Conservation (phyloP, 139 green algal species). For the Yamagishiella unicocca region DNA sequence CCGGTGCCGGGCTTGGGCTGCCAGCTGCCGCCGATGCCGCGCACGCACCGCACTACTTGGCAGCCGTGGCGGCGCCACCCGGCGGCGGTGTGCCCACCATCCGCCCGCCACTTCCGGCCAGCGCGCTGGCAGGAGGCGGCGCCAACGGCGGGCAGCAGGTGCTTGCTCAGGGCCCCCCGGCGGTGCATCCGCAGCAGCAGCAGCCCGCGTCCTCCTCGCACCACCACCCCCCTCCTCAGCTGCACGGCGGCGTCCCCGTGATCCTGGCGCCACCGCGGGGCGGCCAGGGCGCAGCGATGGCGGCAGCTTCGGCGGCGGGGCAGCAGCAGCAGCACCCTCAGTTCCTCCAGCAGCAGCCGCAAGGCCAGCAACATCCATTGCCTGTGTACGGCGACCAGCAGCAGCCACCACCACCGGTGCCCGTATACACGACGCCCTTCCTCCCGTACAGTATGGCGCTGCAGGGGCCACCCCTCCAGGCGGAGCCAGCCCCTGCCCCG, state of each 20-base stretch:
- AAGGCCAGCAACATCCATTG: neutral
- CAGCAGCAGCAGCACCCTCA: neutral
- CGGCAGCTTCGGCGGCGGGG: neutral
- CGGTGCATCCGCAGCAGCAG: neutral
- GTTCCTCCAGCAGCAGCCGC: neutral
- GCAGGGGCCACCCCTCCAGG: no score
- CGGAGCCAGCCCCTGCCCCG: no score
- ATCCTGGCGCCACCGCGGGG: slow-evolving; percentile 12
- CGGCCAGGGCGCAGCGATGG: neutral
- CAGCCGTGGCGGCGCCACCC: no score
- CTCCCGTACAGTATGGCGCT: neutral
- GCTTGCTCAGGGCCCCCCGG: no score
- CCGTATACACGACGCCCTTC: neutral
- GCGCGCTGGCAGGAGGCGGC: no score
- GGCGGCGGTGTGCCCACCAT: neutral
- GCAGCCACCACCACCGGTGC: no score
- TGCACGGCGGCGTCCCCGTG: neutral
- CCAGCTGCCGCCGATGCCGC: no score
- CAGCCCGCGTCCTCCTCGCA: neutral
- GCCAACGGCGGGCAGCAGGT: no score
- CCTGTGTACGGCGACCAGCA: neutral
- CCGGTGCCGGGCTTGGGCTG: no score
- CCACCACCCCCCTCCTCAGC: neutral
- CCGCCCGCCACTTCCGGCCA: neutral
- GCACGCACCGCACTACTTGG: no score